phyloP scores from a whole-genome alignment of 2,329 filamentous ascomycete species.

The Zymoseptoria tritici region DNA sequence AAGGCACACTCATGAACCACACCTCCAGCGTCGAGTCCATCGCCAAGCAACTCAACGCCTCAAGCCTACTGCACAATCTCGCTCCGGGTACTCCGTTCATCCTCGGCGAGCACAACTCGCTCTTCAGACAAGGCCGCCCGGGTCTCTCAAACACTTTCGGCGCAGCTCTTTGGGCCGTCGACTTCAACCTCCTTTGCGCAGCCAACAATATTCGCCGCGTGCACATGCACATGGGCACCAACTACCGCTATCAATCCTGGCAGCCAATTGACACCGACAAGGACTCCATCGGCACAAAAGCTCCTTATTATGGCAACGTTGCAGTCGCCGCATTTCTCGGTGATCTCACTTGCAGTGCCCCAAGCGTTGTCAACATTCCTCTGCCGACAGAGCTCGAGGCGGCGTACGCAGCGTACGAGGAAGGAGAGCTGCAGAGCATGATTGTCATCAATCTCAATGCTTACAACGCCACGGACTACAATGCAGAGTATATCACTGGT shows the following conservation, averaged over 20 bases:
- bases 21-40: conserved; percentile 46
- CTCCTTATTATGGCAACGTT: conserved; percentile 58
- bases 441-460: conserved; percentile 51
- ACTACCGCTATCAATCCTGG: conserved; percentile 56
- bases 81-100: conserved; percentile 43
- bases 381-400: conserved; percentile 38
- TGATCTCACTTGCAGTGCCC: conserved; percentile 31
- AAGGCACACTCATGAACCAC: conserved; percentile 58
- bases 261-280: conserved; percentile 49
- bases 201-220: conserved; percentile 49
- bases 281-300: conserved; percentile 49
- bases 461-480: conserved; percentile 43
- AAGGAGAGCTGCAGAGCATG: conserved; percentile 40
- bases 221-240: conserved; percentile 58
- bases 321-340: conserved; percentile 52
- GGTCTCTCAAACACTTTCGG: conserved; percentile 59
- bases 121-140: conserved; percentile 55
- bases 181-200: conserved; percentile 55
- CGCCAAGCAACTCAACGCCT: conserved; percentile 42
- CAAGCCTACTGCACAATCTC: conserved; percentile 35
- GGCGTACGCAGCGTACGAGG: conserved; percentile 51
- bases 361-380: conserved; percentile 42
- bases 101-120: conserved; percentile 55
- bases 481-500: conserved; percentile 38
- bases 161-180: conserved; percentile 56